Evolutionary conservation across 2,329 filamentous ascomycete genomes (phyloP), one percentile per base, ranked within the genome.

Genomic region (Periconia digitata): DNA sequence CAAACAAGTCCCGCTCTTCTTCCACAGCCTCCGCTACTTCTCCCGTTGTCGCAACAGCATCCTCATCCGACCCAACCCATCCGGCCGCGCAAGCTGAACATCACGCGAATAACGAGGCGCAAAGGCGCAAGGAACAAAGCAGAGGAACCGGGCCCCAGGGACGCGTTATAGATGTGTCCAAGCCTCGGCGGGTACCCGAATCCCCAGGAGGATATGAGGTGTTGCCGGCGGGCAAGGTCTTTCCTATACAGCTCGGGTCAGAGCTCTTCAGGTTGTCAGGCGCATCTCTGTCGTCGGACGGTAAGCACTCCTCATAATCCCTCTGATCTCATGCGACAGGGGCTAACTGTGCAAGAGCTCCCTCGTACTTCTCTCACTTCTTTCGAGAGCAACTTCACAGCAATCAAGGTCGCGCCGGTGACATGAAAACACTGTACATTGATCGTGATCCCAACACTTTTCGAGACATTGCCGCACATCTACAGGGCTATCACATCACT

Each of bases 351-450:
- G 70, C 67, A 76, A 77, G 74, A 95, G 92, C 91, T 64, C 92
- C 92, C 49, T 96, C 92, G 42, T 96, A 96, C 72, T 96, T 97
- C 74, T 95, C 92, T 17, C 87, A 90, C 60, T 96, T 94, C 76
- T 97, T 97, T 72, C 80, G 85, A 59, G 89, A 89, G 62, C 92
- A 96, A 73, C 73, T 96, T 35, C 80, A 82, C 48, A 74, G 78
- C 58, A 85, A 81, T 41, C 80, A 84, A 50, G 79, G 80, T 47
- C 81, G 81, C 49, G 79, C 84, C 46, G 72, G 72, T 36, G 76
- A 74, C 44, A 72, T 95, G 49, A 85, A 87, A 57, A 96, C 92
- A 0, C 79, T 97, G 6, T 96, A 96, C 73, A 96, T 97, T 64
- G 92, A 97, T 71, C 87, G 92, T 52, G 92, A 97, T 71, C 92